These are phyloP conservation scores for Thinopyrum elongatum DNA, from an alignment of 176 grass and related monocot species.

Conservation along the genomic window DNA sequence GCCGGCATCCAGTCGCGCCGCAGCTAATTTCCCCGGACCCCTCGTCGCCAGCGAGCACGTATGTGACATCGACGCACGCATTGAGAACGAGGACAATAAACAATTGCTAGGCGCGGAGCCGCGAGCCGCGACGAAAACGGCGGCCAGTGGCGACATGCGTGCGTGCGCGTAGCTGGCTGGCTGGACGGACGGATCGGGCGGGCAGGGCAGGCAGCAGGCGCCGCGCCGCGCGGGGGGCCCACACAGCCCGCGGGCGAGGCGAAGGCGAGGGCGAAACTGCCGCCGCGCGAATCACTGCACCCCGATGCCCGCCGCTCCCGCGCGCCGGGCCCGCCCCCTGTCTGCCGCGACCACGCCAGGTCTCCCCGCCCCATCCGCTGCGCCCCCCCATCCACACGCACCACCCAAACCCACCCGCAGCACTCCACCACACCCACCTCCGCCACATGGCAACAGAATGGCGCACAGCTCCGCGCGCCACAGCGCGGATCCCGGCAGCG, in stretches of 20 bases:
- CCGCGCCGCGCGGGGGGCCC: constrained; percentile 18
- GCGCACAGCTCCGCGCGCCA: too few relatives aligned
- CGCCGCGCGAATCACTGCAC: constrained; percentile 51
- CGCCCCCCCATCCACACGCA: not conserved
- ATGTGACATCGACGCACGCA: not conserved
- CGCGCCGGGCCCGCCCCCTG: constrained; percentile 23
- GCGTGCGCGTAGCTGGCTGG: not conserved
- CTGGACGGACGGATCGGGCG: not conserved
- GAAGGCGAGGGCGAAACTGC: constrained; percentile 25
- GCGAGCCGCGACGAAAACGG: constrained; percentile 34
- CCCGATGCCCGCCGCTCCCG: not conserved
- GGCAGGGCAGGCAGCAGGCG: not conserved
- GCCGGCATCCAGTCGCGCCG: not conserved
- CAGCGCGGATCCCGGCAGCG: not conserved
- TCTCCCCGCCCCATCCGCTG: not conserved
- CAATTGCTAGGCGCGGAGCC: not conserved
- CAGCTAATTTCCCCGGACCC: not conserved
- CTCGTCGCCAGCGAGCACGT: not conserved
- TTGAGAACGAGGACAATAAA: not conserved
- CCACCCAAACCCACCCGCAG: not conserved
- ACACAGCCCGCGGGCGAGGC: constrained; percentile 1
- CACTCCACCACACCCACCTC: not conserved
- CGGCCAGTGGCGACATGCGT: not conserved
- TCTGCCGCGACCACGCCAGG: constrained; percentile 39
- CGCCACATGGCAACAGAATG: too few relatives aligned